A percentile compares a stretch with the other conserved stretches of the same genome.
These are phyloP conservation scores for Lentinula sp. DNA, from an alignment of 768 basidiomycete genomes.

Conservation along the genomic window DNA sequence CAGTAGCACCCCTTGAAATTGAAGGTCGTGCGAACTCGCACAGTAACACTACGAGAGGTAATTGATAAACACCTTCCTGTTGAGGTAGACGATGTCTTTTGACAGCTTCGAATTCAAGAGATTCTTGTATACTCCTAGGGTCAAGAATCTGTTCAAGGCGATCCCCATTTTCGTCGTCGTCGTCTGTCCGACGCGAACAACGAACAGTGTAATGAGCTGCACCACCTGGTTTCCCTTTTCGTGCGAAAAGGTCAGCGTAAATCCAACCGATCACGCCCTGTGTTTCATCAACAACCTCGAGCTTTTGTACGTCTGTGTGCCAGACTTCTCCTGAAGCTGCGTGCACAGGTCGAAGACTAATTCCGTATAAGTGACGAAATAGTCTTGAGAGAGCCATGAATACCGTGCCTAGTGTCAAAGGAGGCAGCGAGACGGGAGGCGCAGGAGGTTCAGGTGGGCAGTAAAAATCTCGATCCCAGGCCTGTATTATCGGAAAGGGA, in stretches of 20 bases:
- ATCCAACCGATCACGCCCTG: slow-evolving; percentile 89
- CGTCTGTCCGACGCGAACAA: slow-evolving; percentile 87
- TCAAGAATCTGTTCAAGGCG: slow-evolving; percentile 27
- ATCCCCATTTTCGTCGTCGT: slow-evolving; percentile 79
- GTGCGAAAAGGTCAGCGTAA: slow-evolving; percentile 86
- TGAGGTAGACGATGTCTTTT: slow-evolving; percentile 56
- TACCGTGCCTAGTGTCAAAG: slow-evolving; percentile 83
- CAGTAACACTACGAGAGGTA: slow-evolving; percentile 87
- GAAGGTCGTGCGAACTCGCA: slow-evolving; percentile 79
- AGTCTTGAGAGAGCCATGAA: slow-evolving; percentile 89
- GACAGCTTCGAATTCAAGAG: slow-evolving; percentile 56
- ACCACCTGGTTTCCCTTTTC: slow-evolving; percentile 80
- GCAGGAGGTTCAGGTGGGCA: slow-evolving; percentile 74
- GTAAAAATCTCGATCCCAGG: slow-evolving; percentile 98
- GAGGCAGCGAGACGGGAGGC: slow-evolving; percentile 66
- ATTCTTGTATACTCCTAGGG: slow-evolving; percentile 33
- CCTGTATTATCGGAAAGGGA: slow-evolving; percentile 62
- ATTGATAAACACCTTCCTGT: slow-evolving; percentile 68
- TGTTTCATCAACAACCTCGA: slow-evolving; percentile 89
- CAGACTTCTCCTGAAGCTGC: slow-evolving; percentile 78
- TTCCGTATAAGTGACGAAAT: slow-evolving; percentile 83
- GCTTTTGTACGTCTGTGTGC: slow-evolving; percentile 83
- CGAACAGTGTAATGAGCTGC: slow-evolving; percentile 98
- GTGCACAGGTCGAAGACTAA: slow-evolving; percentile 68
- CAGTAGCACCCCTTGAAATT: slow-evolving; percentile 54